Evolutionary conservation across 1,284 basidiomycete genomes (phyloP).

Genomic region (Serendipita sp.): DNA sequence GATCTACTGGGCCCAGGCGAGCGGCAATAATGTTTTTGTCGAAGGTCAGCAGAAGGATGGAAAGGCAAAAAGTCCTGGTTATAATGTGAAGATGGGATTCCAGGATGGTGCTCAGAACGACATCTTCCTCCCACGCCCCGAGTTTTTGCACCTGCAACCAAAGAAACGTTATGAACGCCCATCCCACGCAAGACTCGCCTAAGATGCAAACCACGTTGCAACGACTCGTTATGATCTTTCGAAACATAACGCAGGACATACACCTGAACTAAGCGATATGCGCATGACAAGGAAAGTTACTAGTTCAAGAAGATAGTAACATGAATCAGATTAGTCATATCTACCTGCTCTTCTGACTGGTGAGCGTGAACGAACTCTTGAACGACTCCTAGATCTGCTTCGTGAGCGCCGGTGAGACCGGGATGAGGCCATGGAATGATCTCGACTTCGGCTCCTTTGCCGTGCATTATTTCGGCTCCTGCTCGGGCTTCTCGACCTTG

Average conservation of each 20-base stretch:
- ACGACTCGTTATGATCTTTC: too few relatives aligned
- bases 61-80: background rate
- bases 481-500: background rate
- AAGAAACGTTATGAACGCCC: background rate
- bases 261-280: too few relatives aligned
- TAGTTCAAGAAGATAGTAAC: too few relatives aligned
- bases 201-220: too few relatives aligned
- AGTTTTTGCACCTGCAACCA: background rate
- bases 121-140: background rate
- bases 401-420: background rate
- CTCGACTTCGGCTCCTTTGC: background rate
- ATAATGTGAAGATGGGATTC: background rate
- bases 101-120: slow-evolving; percentile 4
- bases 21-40: slow-evolving; percentile 3
- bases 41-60: slow-evolving; percentile 5
- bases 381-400: too few relatives aligned
- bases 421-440: background rate
- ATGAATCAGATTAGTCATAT: too few relatives aligned
- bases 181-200: too few relatives aligned
- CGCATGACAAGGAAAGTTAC: too few relatives aligned
- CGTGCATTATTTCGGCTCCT: background rate
- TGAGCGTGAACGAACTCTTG: too few relatives aligned
- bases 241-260: too few relatives aligned
- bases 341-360: too few relatives aligned
- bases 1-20: slow-evolving; percentile 2